A percentile compares a stretch with the other conserved stretches of the same genome.
phyloP scores from a whole-genome alignment of 2,329 filamentous ascomycete genomes.

The Cytospora piceae region DNA sequence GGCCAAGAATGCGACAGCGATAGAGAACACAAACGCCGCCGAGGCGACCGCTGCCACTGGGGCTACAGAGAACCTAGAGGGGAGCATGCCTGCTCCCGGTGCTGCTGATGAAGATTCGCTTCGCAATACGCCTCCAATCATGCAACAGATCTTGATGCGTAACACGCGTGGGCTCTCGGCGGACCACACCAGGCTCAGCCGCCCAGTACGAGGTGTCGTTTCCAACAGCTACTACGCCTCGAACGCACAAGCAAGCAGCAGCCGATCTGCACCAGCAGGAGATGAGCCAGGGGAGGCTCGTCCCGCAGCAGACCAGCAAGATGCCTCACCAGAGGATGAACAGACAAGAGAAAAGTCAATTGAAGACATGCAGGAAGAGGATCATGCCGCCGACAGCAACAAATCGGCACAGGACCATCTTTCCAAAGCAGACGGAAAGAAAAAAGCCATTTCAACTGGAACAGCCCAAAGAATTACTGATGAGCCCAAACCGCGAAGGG shows the following conservation, averaged over 20 bases:
- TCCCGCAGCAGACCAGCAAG: background rate
- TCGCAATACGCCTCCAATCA: slow-evolving; percentile 6
- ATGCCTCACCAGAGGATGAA: background rate
- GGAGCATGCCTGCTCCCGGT: background rate
- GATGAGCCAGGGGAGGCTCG: slow-evolving; percentile 1
- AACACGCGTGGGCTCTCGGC: slow-evolving; percentile 4
- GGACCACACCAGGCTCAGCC: slow-evolving; percentile 1
- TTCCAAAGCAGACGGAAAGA: background rate
- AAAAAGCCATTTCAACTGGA: background rate
- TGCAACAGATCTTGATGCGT: slow-evolving; percentile 9
- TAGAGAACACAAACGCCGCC: background rate
- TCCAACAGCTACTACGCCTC: slow-evolving; percentile 2
- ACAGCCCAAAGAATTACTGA: background rate
- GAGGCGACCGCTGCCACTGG: background rate
- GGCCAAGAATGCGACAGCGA: slow-evolving; percentile 1
- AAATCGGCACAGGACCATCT: background rate
- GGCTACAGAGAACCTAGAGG: background rate
- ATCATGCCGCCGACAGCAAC: background rate
- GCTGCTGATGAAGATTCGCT: background rate
- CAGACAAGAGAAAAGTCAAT: slow-evolving; percentile 1
- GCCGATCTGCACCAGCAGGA: background rate
- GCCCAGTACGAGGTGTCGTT: slow-evolving; percentile 5
- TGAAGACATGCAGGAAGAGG: background rate
- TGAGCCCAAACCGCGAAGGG: slow-evolving; percentile 9
- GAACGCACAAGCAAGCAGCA: background rate